Base-by-base conservation (phyloP, 768 basidiomycete species). In the Cyclocybe cylindracea region DNA sequence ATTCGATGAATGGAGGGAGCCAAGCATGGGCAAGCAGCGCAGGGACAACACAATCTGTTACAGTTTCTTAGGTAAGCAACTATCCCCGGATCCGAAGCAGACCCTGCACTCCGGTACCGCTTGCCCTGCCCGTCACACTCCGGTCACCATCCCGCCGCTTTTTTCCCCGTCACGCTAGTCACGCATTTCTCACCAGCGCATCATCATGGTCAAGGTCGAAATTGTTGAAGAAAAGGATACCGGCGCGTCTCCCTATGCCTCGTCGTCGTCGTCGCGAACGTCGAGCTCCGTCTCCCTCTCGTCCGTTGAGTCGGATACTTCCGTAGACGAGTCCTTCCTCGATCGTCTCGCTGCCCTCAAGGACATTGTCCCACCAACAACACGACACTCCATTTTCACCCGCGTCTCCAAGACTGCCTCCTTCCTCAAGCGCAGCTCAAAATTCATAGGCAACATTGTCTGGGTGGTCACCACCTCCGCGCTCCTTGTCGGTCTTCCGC, bases 401-500 rank as follows among this genome's bases (percentile, higher is more conserved):
- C 80, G 79, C 46, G 61, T 90, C 50, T 73, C 79, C 24, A 78
- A 78, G 43, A 82, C 91, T 0, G 77, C 84, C 4, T 72, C 80
- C 2, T 82, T 87, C 68, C 47, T 91, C 32, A 88, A 84, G 64
- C 82, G 80, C 52, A 77, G 83, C 6, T 78, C 84, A 43, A 90
- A 85, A 72, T 61, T 90, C 45, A 81, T 85, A 33, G 96, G 97
- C 10, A 94, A 89, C 68, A 72, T 94, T 60, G 90, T 95, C 50
- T 99, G 97, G 97, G 80, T 97, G 55, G 76, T 98, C 65, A 94
- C 92, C 48, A 98, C 96, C 7, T 91, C 89, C 39, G 94, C 95
- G 1, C 77, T 99, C 48, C 83, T 99, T 58, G 88, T 99, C 44
- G 97, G 92, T 10, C 78, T 99, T 36, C 97, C 97, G 33, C 78